phyloP scores from a whole-genome alignment of 2,329 filamentous ascomycete species.

The Parafenestella ontariensis region DNA sequence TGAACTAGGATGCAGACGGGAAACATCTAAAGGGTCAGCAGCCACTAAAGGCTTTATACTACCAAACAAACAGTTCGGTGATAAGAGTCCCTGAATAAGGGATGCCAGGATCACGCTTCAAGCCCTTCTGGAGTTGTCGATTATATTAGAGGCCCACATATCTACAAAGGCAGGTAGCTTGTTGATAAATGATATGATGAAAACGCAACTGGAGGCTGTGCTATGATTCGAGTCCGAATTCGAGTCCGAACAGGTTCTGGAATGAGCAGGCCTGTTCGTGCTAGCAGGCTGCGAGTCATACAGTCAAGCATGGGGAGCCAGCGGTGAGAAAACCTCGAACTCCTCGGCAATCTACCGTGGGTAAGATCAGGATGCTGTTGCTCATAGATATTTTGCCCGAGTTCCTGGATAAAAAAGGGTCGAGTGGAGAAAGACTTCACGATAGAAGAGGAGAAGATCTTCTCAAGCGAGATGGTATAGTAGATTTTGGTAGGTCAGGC shows the following conservation, averaged over 20 bases:
- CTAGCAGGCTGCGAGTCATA: not conserved
- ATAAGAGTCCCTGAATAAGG: too few relatives aligned
- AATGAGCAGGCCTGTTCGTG: not conserved
- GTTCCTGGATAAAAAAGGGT: too few relatives aligned
- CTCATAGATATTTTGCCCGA: too few relatives aligned
- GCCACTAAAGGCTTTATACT: slow-evolving; percentile 26
- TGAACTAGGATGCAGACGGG: slow-evolving; percentile 9
- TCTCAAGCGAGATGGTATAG: not conserved
- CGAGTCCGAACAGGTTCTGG: not conserved
- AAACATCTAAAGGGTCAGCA: slow-evolving; percentile 3
- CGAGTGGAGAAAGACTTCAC: not conserved
- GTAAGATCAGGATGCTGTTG: not conserved
- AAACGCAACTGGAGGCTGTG: too few relatives aligned
- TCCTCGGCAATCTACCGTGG: not conserved
- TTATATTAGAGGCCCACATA: slow-evolving; percentile 2
- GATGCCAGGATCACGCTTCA: slow-evolving; percentile 14
- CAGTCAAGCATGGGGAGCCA: not conserved
- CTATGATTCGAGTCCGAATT: too few relatives aligned
- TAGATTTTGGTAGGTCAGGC: not conserved
- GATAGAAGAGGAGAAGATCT: not conserved
- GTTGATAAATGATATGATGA: not conserved
- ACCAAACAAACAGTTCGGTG: slow-evolving; percentile 8
- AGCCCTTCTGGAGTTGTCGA: slow-evolving; percentile 4
- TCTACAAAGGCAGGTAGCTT: not conserved
- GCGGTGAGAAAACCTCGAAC: not conserved